Conservation (phyloP, 164 flowering plant genomes). For the Liquidambar formosana region DNA sequence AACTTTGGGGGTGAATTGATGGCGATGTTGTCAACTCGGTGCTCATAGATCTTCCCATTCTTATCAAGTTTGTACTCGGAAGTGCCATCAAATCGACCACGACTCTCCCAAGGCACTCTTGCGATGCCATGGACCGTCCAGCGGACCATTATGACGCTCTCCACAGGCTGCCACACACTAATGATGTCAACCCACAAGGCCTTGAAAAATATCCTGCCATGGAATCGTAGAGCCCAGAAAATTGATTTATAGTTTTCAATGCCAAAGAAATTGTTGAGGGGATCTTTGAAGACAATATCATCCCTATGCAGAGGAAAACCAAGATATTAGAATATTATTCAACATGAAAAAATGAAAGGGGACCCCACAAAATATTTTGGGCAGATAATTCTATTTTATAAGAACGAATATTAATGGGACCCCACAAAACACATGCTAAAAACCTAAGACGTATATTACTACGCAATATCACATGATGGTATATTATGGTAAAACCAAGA, state of each 20-base stretch:
- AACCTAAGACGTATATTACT: too few relatives aligned
- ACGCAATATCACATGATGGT: too few relatives aligned
- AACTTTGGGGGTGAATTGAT: conserved; percentile 71
- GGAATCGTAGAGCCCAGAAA: conserved; percentile 73
- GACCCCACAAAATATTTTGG: too few relatives aligned
- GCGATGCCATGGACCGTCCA: conserved; percentile 83
- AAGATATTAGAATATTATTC: background rate
- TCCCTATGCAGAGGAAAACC: conserved; percentile 49
- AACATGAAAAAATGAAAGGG: background rate
- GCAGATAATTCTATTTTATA: too few relatives aligned
- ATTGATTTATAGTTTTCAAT: conserved; percentile 82
- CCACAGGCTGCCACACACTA: conserved; percentile 81
- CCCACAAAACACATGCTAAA: too few relatives aligned
- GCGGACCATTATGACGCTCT: conserved; percentile 66
- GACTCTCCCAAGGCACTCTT: conserved; percentile 82
- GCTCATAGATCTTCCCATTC: conserved; percentile 83
- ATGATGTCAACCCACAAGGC: conserved; percentile 67
- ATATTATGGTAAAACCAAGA: too few relatives aligned
- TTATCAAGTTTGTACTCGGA: conserved; percentile 84
- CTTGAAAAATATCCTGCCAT: conserved; percentile 73
- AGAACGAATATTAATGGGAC: too few relatives aligned
- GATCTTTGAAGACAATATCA: conserved; percentile 82
- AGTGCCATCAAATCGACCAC: conserved; percentile 77
- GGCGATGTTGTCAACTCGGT: conserved; percentile 75
- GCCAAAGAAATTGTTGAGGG: conserved; percentile 72